Percentiles rank a stretch among this genome's conserved stretches.
Conservation (phyloP, 2,329 filamentous ascomycete genomes). For the Colletotrichum phormii region DNA sequence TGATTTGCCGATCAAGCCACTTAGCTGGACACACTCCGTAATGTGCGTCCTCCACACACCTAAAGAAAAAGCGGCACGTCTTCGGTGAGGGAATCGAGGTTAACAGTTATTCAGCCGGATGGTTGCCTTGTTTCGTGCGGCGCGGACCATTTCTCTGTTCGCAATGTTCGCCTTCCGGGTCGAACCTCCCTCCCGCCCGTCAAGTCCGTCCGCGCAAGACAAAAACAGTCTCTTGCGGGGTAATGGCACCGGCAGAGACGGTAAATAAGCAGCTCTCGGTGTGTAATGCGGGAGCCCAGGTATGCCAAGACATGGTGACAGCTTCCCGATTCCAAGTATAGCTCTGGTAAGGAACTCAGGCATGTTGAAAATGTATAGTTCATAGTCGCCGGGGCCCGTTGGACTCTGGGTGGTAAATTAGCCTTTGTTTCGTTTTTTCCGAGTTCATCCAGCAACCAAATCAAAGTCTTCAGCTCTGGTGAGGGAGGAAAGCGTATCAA, state of each 20-base stretch:
- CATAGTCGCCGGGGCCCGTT: background rate
- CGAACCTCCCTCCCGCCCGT: conserved; percentile 23
- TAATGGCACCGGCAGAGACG: background rate
- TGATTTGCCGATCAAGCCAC: conserved; percentile 19
- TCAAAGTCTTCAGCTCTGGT: background rate
- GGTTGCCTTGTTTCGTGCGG: conserved; percentile 19
- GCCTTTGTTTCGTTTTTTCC: background rate
- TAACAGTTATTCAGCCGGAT: background rate
- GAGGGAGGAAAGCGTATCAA: background rate
- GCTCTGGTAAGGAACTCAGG: background rate
- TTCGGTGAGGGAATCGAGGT: conserved; percentile 17
- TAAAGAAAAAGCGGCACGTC: conserved; percentile 15
- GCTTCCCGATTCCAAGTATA: background rate
- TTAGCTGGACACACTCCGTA: conserved; percentile 4
- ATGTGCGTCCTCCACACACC: conserved; percentile 2
- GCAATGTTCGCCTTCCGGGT: conserved; percentile 12
- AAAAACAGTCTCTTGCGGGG: conserved; percentile 8
- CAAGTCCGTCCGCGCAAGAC: conserved; percentile 2
- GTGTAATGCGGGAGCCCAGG: background rate
- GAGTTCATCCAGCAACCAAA: background rate
- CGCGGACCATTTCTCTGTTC: conserved; percentile 11
- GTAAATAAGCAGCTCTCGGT: background rate
- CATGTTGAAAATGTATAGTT: background rate
- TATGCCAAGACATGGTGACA: background rate
- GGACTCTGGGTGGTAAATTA: too few relatives aligned